phyloP scores from a whole-genome alignment of 768 basidiomycete genomes.

The Dioszegia crocea region DNA sequence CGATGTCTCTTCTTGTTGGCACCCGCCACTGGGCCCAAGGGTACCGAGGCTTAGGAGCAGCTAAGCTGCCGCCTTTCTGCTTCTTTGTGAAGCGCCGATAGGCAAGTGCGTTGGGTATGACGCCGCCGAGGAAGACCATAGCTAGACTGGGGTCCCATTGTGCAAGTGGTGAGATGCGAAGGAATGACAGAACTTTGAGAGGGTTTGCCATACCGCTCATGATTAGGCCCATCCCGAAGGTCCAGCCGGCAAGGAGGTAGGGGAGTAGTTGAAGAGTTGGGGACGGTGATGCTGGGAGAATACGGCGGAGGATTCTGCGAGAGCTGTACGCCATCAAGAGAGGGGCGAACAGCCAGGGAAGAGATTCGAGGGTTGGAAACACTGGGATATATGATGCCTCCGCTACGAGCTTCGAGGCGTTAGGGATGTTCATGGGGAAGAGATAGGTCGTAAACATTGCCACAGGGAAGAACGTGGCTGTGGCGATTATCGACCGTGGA shows the following conservation, averaged over 20 bases:
- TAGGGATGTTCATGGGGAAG: slow-evolving; percentile 8
- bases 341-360: not conserved
- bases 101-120: slow-evolving; percentile 45
- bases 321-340: not conserved
- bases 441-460: slow-evolving; percentile 38
- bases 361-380: not conserved
- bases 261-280: slow-evolving; percentile 1
- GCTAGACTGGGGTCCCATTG: slow-evolving; percentile 49
- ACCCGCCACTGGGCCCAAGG: slow-evolving; percentile 36
- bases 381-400: not conserved
- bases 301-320: not conserved
- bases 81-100: slow-evolving; percentile 17
- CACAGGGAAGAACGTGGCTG: slow-evolving; percentile 39
- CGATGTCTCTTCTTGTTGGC: slow-evolving; percentile 30
- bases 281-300: not conserved
- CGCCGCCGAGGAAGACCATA: slow-evolving; percentile 47
- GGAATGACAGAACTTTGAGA: slow-evolving; percentile 47
- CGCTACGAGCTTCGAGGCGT: not conserved
- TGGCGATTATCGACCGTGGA: slow-evolving; percentile 47
- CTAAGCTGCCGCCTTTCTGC: not conserved
- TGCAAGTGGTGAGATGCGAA: slow-evolving; percentile 29
- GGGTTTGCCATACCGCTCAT: slow-evolving; percentile 49
- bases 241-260: slow-evolving; percentile 37
- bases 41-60: slow-evolving; percentile 7
- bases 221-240: slow-evolving; percentile 46